Evolutionary conservation across 2,329 filamentous ascomycete genomes (phyloP).

Genomic region (Dothistroma pini): DNA sequence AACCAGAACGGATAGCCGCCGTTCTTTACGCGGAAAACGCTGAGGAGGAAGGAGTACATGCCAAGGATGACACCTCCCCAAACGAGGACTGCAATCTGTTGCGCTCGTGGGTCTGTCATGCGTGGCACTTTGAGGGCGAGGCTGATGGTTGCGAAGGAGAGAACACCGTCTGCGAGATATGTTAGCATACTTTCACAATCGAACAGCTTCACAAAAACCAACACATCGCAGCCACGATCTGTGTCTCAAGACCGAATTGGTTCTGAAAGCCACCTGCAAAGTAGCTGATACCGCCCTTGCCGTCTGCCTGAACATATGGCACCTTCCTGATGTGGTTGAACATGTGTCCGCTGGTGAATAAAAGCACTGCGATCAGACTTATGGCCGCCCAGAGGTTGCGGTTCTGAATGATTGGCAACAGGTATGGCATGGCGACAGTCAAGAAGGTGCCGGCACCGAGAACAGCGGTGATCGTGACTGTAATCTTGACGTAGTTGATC

Average conservation of each 20-base stretch:
- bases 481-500: conserved; percentile 78
- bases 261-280: conserved; percentile 90
- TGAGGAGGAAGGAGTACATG: conserved; percentile 91
- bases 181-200: conserved; percentile 16
- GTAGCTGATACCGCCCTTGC: conserved; percentile 80
- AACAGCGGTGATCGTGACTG: conserved; percentile 62
- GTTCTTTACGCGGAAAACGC: conserved; percentile 92
- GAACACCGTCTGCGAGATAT: conserved; percentile 59
- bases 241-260: conserved; percentile 91
- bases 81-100: conserved; percentile 75
- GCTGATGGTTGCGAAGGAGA: conserved; percentile 88
- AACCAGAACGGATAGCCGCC: conserved; percentile 90
- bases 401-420: conserved; percentile 79
- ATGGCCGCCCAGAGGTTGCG: conserved; percentile 91
- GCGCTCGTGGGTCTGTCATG: conserved; percentile 69
- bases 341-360: conserved; percentile 98
- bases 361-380: conserved; percentile 80
- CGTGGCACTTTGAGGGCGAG: conserved; percentile 90
- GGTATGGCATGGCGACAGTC: conserved; percentile 70
- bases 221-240: conserved; percentile 93
- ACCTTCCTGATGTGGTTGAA: conserved; percentile 98
- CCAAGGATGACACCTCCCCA: conserved; percentile 75
- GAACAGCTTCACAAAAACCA: conserved; percentile 44
- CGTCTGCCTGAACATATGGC: conserved; percentile 84
- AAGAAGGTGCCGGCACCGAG: conserved; percentile 66